Conservation (phyloP, 208 protist species). For the Crithidia bombi region DNA sequence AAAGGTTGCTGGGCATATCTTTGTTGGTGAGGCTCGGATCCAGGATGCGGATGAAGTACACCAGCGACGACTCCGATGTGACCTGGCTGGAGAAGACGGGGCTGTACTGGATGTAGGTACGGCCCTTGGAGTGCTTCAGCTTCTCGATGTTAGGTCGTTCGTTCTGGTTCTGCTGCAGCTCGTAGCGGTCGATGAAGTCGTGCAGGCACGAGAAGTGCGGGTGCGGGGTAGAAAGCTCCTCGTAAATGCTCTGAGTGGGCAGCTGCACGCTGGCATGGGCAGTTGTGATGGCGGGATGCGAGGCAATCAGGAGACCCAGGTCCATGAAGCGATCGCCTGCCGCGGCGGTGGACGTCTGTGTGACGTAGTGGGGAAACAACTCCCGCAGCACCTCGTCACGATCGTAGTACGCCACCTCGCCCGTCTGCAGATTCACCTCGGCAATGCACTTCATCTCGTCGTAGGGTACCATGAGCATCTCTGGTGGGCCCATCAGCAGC, state of each 20-base stretch:
- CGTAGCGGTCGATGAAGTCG: constrained; percentile 63
- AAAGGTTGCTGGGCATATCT: constrained; percentile 74
- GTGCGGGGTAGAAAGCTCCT: constrained; percentile 56
- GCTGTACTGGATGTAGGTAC: constrained; percentile 82
- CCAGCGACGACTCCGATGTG: constrained; percentile 51
- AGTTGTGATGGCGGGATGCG: constrained; percentile 70
- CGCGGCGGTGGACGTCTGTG: constrained; percentile 43
- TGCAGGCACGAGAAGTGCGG: constrained; percentile 57
- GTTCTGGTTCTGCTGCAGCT: constrained; percentile 33
- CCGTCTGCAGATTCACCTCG: constrained; percentile 68
- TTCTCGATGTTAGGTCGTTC: constrained; percentile 35
- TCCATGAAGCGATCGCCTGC: constrained; percentile 84
- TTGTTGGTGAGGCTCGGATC: constrained; percentile 56
- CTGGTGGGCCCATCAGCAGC: constrained; percentile 73
- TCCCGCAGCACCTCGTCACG: constrained; percentile 66
- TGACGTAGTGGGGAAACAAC: constrained; percentile 72
- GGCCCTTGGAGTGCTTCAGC: constrained; percentile 83
- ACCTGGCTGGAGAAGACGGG: constrained; percentile 66
- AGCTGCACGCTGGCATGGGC: constrained; percentile 59
- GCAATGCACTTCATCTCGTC: constrained; percentile 71
- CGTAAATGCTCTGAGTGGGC: constrained; percentile 58
- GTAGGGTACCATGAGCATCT: constrained; percentile 88
- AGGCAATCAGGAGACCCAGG: constrained; percentile 75
- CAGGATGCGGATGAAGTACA: constrained; percentile 80
- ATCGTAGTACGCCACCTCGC: constrained; percentile 65